Conservation (phyloP, 2,329 filamentous ascomycete species). For the Aspergillus hortae region DNA sequence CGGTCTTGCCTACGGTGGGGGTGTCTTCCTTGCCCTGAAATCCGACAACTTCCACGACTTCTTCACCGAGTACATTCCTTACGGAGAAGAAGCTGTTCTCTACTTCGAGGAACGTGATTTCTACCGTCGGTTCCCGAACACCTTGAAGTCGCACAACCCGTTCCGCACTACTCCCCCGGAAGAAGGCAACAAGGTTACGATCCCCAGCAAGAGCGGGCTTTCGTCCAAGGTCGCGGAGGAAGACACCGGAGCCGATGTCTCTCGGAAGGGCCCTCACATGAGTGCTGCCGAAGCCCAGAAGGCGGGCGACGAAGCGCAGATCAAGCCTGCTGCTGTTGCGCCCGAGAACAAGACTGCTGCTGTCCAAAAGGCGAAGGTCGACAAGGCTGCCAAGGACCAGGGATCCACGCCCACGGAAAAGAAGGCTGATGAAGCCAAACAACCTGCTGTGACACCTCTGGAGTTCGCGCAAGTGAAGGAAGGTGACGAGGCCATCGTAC, state of each 20-base stretch:
- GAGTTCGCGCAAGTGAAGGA: conserved; percentile 73
- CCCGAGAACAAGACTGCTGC: conserved; percentile 25
- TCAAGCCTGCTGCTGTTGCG: conserved; percentile 24
- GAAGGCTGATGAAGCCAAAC: conserved; percentile 31
- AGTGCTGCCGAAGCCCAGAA: conserved; percentile 33
- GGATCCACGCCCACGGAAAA: conserved; percentile 22
- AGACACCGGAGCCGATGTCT: conserved; percentile 57
- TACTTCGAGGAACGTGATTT: conserved; percentile 96
- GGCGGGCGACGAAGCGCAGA: conserved; percentile 23
- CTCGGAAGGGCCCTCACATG: conserved; percentile 49
- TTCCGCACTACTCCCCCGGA: conserved; percentile 36
- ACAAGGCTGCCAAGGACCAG: conserved; percentile 24
- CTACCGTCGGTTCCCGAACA: conserved; percentile 72
- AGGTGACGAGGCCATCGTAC: conserved; percentile 80
- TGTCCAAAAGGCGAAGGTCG: conserved; percentile 31
- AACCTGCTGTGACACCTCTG: conserved; percentile 61
- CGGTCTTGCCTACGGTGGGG: conserved; percentile 75
- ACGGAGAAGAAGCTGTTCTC: conserved; percentile 87
- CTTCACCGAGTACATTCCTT: conserved; percentile 95
- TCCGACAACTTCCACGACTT: conserved; percentile 99
- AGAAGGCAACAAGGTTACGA: conserved; percentile 69
- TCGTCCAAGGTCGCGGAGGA: conserved; percentile 70
- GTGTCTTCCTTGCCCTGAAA: conserved; percentile 87
- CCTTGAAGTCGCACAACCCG: conserved; percentile 45
- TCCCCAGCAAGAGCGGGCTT: conserved; percentile 80